phyloP scores from a whole-genome alignment of 306 rosid species.

The cucumber (Cucumis sativus) region DNA sequence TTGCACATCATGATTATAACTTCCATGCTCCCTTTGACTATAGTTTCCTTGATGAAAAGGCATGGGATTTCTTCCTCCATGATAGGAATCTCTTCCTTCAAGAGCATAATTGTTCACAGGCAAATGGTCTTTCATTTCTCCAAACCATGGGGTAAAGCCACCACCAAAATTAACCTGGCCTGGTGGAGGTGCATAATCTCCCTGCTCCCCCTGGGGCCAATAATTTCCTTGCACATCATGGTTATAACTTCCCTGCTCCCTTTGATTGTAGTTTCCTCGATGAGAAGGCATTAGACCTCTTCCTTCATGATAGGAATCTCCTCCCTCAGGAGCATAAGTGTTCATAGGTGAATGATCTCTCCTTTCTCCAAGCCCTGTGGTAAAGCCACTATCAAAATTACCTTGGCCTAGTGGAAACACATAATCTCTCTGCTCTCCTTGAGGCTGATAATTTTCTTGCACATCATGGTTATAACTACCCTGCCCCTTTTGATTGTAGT shows the following conservation, averaged over 20 bases:
- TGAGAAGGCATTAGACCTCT: background rate
- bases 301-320: background rate
- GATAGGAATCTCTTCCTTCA: conserved; percentile 6
- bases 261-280: no score
- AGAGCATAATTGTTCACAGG: background rate
- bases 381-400: no score
- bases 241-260: no score
- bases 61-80: background rate
- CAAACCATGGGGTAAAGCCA: conserved; percentile 12
- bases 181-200: no score
- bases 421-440: no score
- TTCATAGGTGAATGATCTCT: conserved; percentile 22
- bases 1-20: no score
- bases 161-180: no score
- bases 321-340: background rate
- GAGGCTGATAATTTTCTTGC: conserved; percentile 15
- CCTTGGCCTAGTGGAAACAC: no score
- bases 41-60: no score
- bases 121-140: conserved; percentile 29
- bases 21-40: no score
- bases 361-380: conserved; percentile 39
- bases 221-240: no score
- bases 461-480: conserved; percentile 20
- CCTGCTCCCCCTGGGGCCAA: no score
- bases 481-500: conserved; percentile 21